These are phyloP conservation scores for Rhizophora mangle DNA, from an alignment of 345 rosid species.

Conservation along the genomic window DNA sequence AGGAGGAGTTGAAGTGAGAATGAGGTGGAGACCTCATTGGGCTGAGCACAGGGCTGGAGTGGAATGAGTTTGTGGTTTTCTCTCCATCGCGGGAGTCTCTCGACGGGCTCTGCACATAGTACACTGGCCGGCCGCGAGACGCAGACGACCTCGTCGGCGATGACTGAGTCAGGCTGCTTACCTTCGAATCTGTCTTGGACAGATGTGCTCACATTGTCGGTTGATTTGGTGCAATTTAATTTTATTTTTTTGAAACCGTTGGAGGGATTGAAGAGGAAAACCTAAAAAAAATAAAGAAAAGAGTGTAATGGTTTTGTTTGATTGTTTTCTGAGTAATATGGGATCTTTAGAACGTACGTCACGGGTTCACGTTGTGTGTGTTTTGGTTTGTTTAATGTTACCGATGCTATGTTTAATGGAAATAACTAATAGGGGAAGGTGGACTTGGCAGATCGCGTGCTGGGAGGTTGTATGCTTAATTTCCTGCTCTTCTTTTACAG, in stretches of 20 bases:
- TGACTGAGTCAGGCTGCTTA: constrained; percentile 55
- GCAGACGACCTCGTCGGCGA: constrained; percentile 44
- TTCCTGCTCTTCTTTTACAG: background rate
- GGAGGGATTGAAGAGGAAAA: constrained; percentile 4
- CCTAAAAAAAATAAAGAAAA: background rate
- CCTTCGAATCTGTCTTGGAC: constrained; percentile 61
- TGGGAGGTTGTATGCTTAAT: constrained; percentile 16
- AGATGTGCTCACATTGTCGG: constrained; percentile 40
- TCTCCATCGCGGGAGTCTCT: constrained; percentile 67
- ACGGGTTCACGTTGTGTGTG: constrained; percentile 35
- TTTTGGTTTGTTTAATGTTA: constrained; percentile 29
- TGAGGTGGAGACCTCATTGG: constrained; percentile 70
- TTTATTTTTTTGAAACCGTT: background rate
- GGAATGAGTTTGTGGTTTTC: constrained; percentile 64
- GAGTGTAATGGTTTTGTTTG: background rate
- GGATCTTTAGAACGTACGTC: constrained; percentile 27
- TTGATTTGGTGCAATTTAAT: background rate
- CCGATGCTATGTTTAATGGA: constrained; percentile 23
- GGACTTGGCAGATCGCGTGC: constrained; percentile 21
- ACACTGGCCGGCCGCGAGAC: constrained; percentile 42
- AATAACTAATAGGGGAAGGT: constrained; percentile 38
- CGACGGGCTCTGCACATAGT: constrained; percentile 79
- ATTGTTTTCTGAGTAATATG: background rate
- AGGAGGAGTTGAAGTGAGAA: constrained; percentile 67
- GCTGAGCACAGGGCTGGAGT: constrained; percentile 60